Percentiles rank a stretch among this genome's conserved stretches.
Evolutionary conservation across 257 asterid species (phyloP).

Genomic region (Solanum bulbocastanum): DNA sequence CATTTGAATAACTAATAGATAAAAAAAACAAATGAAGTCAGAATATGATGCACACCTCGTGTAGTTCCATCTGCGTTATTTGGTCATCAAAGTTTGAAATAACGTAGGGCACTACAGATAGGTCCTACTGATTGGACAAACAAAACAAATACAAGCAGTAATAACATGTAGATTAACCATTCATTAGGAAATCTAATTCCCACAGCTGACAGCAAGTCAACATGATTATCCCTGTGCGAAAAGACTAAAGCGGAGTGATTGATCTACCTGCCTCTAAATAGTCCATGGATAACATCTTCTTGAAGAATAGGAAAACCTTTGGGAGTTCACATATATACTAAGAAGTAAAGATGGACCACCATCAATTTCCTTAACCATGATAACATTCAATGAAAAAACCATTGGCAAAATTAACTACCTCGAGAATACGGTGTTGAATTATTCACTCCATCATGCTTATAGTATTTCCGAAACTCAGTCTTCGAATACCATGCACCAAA

Average conservation of each 20-base stretch:
- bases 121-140: not conserved
- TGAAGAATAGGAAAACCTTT: not conserved
- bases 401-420: not conserved
- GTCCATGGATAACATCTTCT: not conserved
- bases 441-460: not conserved
- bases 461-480: not conserved
- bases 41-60: not conserved
- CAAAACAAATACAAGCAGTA: not conserved
- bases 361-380: not conserved
- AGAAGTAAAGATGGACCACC: not conserved
- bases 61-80: not conserved
- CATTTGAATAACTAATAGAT: slow-evolving; percentile 55
- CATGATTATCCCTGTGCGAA: not conserved
- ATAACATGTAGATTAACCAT: not conserved
- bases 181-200: not conserved
- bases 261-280: not conserved
- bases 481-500: not conserved
- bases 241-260: not conserved
- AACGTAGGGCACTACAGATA: not conserved
- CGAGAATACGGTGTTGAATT: not conserved
- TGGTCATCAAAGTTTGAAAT: not conserved
- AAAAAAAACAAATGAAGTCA: not conserved
- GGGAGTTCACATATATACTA: not conserved
- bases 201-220: not conserved
- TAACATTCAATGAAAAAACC: not conserved